Evolutionary conservation across 2,329 filamentous ascomycete species (phyloP).

Genomic region (Ascochyta koolunga): DNA sequence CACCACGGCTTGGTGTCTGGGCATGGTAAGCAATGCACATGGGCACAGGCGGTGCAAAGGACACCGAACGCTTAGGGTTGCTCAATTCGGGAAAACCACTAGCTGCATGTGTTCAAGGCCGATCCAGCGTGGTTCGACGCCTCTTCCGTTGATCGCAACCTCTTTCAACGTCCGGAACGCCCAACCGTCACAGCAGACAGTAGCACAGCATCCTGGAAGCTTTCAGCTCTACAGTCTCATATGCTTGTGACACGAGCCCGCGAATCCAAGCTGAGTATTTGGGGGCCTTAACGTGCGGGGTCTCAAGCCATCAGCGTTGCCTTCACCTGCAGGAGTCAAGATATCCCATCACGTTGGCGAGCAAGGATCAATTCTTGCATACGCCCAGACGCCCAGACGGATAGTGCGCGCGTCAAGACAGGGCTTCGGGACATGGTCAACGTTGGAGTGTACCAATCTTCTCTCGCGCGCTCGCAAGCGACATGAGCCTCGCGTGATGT

Average conservation of each 20-base stretch:
- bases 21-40: conserved; percentile 5
- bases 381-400: conserved; percentile 26
- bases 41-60: conserved; percentile 8
- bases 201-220: not conserved
- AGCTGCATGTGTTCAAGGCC: conserved; percentile 13
- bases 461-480: not conserved
- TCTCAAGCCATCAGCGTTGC: not conserved
- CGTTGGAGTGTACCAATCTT: conserved; percentile 3
- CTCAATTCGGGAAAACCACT: conserved; percentile 7
- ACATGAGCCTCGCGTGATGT: conserved; percentile 5
- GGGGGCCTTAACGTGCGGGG: not conserved
- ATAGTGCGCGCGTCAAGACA: conserved; percentile 2
- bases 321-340: not conserved
- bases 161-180: conserved; percentile 5
- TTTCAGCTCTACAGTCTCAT: not conserved
- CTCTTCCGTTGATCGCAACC: conserved; percentile 23
- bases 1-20: conserved; percentile 7
- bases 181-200: conserved; percentile 1
- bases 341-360: not conserved
- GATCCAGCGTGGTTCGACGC: conserved; percentile 19
- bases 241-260: not conserved
- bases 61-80: conserved; percentile 17
- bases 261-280: not conserved
- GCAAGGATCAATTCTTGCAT: conserved; percentile 2
- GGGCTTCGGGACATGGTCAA: conserved; percentile 15